Percentiles rank a stretch among this genome's conserved stretches.
These are phyloP conservation scores for Geotrichum aggregatum DNA, from an alignment of 1,139 yeast genomes.

Conservation along the genomic window DNA sequence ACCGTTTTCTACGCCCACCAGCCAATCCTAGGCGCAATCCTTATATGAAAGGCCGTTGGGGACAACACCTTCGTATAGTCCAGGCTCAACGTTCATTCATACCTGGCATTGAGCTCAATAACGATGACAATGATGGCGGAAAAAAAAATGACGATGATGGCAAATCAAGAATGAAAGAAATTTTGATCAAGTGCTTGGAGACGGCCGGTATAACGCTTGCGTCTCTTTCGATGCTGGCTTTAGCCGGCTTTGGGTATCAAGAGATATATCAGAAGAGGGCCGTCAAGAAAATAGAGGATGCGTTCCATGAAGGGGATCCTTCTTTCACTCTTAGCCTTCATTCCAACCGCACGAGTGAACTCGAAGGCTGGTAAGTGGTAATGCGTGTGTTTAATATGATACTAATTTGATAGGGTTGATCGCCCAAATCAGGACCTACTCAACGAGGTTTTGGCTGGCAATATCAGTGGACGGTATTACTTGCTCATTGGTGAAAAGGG, in stretches of 20 bases:
- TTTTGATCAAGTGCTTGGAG: constrained; percentile 56
- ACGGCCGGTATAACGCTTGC: constrained; percentile 72
- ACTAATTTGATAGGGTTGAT: constrained; percentile 43
- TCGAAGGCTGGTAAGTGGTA: constrained; percentile 29
- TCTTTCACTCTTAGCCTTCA: constrained; percentile 45
- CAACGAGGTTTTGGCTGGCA: constrained; percentile 64
- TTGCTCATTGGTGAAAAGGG: constrained; percentile 80
- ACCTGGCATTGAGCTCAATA: constrained; percentile 9
- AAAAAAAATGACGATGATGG: neutral
- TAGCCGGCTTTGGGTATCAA: constrained; percentile 71
- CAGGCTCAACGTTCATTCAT: neutral
- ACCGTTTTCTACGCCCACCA: too few relatives aligned
- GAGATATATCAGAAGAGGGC: constrained; percentile 58
- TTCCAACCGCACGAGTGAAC: constrained; percentile 50
- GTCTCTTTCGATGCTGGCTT: constrained; percentile 65
- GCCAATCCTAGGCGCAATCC: neutral
- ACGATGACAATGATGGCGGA: constrained; percentile 7
- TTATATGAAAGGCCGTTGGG: neutral
- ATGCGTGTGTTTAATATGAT: neutral
- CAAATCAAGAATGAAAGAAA: constrained; percentile 24
- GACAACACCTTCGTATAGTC: neutral
- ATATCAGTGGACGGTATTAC: constrained; percentile 62
- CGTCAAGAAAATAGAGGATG: constrained; percentile 57
- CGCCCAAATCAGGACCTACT: constrained; percentile 64
- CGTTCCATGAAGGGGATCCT: constrained; percentile 67